phyloP scores from a whole-genome alignment of 192 early-diverging fungal genomes.

The Rhizoclosmatium globosum region DNA sequence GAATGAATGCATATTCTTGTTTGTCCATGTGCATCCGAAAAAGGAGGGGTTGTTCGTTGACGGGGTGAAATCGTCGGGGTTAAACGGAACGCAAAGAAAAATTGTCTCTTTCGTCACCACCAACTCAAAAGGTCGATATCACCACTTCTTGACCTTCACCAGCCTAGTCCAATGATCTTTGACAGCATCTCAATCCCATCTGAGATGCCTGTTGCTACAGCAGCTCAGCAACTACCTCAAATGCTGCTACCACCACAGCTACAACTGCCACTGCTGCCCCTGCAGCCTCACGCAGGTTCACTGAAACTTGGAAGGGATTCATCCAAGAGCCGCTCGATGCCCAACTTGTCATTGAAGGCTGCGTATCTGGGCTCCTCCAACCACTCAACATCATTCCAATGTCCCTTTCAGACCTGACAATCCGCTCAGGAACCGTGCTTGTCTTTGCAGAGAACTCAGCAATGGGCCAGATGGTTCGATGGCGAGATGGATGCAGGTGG shows the following conservation, averaged over 20 bases:
- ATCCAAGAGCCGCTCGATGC: conserved; percentile 17
- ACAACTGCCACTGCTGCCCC: not conserved
- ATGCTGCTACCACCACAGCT: not conserved
- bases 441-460: conserved; percentile 18
- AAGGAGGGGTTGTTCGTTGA: too few relatives aligned
- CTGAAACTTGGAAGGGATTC: conserved; percentile 17
- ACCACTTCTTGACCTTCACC: not conserved
- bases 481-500: conserved; percentile 11
- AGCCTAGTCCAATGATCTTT: not conserved
- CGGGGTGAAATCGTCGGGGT: too few relatives aligned
- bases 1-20: too few relatives aligned
- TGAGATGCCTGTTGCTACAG: not conserved
- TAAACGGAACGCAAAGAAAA: too few relatives aligned
- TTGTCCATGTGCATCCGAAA: too few relatives aligned
- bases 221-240: not conserved
- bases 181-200: not conserved
- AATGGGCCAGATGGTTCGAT: conserved; percentile 21
- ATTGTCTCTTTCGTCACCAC: too few relatives aligned
- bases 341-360: conserved; percentile 7
- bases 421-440: conserved; percentile 6
- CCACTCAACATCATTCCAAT: conserved; percentile 15
- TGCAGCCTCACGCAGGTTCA: not conserved
- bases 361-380: not conserved
- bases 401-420: conserved; percentile 1
- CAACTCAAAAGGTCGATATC: too few relatives aligned